phyloP scores from a whole-genome alignment of 495 filamentous ascomycete species.

The Apodospora peruviana region DNA sequence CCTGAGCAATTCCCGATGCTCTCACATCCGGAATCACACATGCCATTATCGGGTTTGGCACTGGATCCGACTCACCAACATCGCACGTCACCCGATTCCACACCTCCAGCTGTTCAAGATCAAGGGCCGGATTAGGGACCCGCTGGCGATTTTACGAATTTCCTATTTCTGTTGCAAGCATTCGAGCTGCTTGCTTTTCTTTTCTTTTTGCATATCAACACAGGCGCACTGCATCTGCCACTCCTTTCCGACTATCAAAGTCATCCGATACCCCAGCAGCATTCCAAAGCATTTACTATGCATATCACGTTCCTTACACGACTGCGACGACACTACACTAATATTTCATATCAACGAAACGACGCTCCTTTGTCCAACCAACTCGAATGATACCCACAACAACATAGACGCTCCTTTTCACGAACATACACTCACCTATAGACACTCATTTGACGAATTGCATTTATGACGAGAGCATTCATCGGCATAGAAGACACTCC shows the following conservation, averaged over 20 bases:
- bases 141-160: slow-evolving; percentile 14
- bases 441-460: slow-evolving; percentile 31
- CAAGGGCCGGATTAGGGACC: too few relatives aligned
- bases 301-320: slow-evolving; percentile 29
- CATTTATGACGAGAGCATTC: slow-evolving; percentile 15
- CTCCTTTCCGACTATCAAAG: slow-evolving; percentile 40
- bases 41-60: slow-evolving; percentile 20
- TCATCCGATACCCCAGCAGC: slow-evolving; percentile 24
- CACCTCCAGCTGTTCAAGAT: slow-evolving; percentile 9
- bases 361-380: slow-evolving; percentile 37
- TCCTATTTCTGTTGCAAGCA: slow-evolving; percentile 13
- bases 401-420: slow-evolving; percentile 44
- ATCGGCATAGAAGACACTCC: slow-evolving; percentile 31
- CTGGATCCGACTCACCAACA: slow-evolving; percentile 24
- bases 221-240: slow-evolving; percentile 47
- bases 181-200: slow-evolving; percentile 12
- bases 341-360: slow-evolving; percentile 12
- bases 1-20: slow-evolving; percentile 28
- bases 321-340: slow-evolving; percentile 33
- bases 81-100: slow-evolving; percentile 21
- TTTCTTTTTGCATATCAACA: slow-evolving; percentile 22
- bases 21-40: slow-evolving; percentile 31
- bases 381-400: slow-evolving; percentile 33
- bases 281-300: slow-evolving; percentile 25
- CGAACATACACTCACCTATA: slow-evolving; percentile 37